phyloP scores from a whole-genome alignment of 768 basidiomycete genomes.

The Tricholoma hemisulphureum region DNA sequence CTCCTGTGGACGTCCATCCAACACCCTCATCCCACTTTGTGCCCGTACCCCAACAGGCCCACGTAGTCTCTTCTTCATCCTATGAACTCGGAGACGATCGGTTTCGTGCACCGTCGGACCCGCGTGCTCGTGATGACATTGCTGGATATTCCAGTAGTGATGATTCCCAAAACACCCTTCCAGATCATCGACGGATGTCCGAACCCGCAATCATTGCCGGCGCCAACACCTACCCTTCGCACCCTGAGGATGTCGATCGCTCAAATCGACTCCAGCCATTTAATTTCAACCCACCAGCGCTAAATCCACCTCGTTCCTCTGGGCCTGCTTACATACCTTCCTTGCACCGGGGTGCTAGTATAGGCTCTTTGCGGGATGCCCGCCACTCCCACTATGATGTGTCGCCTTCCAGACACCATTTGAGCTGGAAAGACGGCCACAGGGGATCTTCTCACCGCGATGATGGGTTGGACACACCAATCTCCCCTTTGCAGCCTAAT shows the following conservation, averaged over 20 bases:
- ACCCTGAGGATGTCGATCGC: slow-evolving; percentile 30
- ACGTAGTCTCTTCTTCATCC: slow-evolving; percentile 41
- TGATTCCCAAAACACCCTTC: slow-evolving; percentile 35
- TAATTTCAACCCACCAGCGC: slow-evolving; percentile 32
- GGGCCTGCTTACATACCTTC: slow-evolving; percentile 39
- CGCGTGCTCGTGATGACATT: slow-evolving; percentile 36
- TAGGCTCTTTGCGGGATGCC: slow-evolving; percentile 44
- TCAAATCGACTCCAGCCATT: slow-evolving; percentile 43
- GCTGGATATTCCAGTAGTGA: slow-evolving; percentile 35
- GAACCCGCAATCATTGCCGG: slow-evolving; percentile 52
- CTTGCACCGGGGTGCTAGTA: slow-evolving; percentile 46
- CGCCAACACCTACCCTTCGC: slow-evolving; percentile 38
- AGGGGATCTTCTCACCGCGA: slow-evolving; percentile 32
- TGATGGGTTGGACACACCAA: slow-evolving; percentile 43
- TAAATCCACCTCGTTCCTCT: slow-evolving; percentile 33
- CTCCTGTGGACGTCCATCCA: slow-evolving; percentile 41
- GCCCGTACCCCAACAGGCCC: slow-evolving; percentile 41
- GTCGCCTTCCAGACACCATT: slow-evolving; percentile 25
- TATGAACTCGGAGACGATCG: slow-evolving; percentile 41
- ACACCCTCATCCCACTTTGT: slow-evolving; percentile 36
- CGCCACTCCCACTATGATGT: slow-evolving; percentile 40
- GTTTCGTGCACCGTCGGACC: slow-evolving; percentile 33
- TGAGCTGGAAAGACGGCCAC: slow-evolving; percentile 37
- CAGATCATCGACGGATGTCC: slow-evolving; percentile 69
- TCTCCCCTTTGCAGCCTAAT: slow-evolving; percentile 54